A percentile compares a stretch with the other conserved stretches of the same genome.
Evolutionary conservation across 2,329 filamentous ascomycete genomes (phyloP).

Genomic region (Colletotrichum sp.): DNA sequence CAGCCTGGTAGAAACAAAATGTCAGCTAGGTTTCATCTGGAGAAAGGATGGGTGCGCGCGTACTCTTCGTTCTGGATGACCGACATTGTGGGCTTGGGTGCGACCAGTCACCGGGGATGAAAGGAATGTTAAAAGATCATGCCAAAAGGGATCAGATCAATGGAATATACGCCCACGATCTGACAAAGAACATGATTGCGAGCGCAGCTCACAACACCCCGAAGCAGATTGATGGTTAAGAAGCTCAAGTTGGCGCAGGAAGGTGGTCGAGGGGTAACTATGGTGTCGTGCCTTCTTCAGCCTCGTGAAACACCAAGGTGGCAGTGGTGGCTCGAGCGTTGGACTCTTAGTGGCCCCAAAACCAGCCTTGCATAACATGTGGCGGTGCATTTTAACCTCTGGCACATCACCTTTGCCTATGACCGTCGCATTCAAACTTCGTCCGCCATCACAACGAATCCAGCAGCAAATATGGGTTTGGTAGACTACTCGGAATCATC

Average conservation of each 20-base stretch:
- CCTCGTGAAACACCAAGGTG: conserved; percentile 21
- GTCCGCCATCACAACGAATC: neutral
- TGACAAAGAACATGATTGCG: conserved; percentile 15
- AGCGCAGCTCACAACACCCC: conserved; percentile 12
- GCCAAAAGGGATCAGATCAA: conserved; percentile 1
- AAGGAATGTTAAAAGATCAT: conserved; percentile 6
- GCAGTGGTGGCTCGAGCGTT: conserved; percentile 5
- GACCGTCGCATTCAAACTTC: neutral
- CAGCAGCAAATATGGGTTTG: conserved; percentile 65
- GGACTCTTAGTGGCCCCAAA: neutral
- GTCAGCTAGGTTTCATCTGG: neutral
- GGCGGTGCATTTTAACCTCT: neutral
- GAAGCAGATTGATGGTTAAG: neutral
- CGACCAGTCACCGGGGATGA: conserved; percentile 4
- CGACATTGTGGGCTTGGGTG: conserved; percentile 36
- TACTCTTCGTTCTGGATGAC: conserved; percentile 50
- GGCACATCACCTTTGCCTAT: conserved; percentile 1
- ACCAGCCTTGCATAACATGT: conserved; percentile 10
- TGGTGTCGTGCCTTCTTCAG: conserved; percentile 13
- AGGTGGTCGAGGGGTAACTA: conserved; percentile 2
- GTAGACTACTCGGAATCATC: conserved; percentile 87
- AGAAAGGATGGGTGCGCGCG: conserved; percentile 14
- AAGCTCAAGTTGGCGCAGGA: neutral
- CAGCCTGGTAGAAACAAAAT: conserved; percentile 54
- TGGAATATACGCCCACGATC: neutral